A percentile compares a stretch with the other conserved stretches of the same genome.
Conservation (phyloP, 768 basidiomycete genomes). For the Termitomyces titanicus region DNA sequence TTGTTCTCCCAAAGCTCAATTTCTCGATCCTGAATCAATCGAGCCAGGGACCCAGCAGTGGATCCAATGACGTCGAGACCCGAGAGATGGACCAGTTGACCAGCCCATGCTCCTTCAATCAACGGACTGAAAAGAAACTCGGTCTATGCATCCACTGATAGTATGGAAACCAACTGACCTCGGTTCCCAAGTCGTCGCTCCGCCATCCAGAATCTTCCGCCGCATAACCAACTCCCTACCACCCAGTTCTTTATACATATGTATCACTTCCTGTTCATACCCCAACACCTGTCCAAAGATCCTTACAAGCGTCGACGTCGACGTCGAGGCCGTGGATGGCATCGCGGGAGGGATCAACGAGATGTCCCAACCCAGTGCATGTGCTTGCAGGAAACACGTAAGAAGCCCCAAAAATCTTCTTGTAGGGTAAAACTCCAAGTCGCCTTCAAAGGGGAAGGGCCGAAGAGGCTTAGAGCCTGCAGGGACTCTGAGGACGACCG, state of each 20-base stretch:
- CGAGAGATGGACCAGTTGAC: conserved; percentile 53
- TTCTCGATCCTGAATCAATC: conserved; percentile 60
- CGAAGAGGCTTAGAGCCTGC: conserved; percentile 45
- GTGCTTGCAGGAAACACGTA: conserved; percentile 57
- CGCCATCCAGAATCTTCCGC: conserved; percentile 50
- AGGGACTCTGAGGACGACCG: conserved; percentile 37
- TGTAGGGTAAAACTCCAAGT: conserved; percentile 42
- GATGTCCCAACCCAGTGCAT: conserved; percentile 64
- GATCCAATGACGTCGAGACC: conserved; percentile 64
- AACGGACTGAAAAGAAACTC: conserved; percentile 19
- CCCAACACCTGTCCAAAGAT: conserved; percentile 56
- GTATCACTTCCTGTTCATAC: conserved; percentile 55
- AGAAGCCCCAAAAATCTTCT: conserved; percentile 53
- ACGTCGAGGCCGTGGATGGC: conserved; percentile 59
- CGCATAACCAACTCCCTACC: conserved; percentile 66
- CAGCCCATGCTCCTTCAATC: conserved; percentile 56
- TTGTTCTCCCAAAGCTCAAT: conserved; percentile 62
- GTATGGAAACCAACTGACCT: conserved; percentile 36
- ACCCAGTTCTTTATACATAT: conserved; percentile 68
- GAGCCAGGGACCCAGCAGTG: conserved; percentile 59
- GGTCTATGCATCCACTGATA: not conserved
- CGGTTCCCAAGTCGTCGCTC: conserved; percentile 57
- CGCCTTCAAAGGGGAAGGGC: conserved; percentile 40
- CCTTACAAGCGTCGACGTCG: conserved; percentile 52
- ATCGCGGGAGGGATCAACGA: conserved; percentile 55